Conservation (phyloP, 2,329 filamentous ascomycete genomes). For the Aureobasidium sp. region DNA sequence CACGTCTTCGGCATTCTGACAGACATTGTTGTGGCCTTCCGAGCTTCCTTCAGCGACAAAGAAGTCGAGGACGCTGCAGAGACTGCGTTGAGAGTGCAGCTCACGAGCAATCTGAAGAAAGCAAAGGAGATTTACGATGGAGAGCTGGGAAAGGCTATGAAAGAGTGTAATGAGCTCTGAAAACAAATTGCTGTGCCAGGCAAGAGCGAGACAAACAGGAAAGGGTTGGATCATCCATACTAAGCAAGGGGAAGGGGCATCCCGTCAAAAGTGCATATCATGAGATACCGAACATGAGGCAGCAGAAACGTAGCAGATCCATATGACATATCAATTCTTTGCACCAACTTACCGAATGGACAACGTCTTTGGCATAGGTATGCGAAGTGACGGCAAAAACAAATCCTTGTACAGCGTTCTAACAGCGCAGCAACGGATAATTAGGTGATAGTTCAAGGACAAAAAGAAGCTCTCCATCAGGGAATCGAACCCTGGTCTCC, state of each 20-base stretch:
- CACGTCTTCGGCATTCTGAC: constrained; percentile 9
- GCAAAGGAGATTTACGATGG: constrained; percentile 8
- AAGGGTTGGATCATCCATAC: not conserved
- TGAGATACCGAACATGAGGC: not conserved
- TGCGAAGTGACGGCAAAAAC: too few relatives aligned
- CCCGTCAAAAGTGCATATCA: not conserved
- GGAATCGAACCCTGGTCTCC: constrained; percentile 27
- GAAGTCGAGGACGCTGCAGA: constrained; percentile 10
- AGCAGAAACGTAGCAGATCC: too few relatives aligned
- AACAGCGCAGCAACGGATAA: too few relatives aligned
- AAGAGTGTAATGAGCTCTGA: not conserved
- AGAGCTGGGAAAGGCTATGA: not conserved
- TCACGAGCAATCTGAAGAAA: constrained; percentile 5
- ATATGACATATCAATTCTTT: too few relatives aligned
- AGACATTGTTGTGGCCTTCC: constrained; percentile 13
- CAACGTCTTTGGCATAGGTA: not conserved
- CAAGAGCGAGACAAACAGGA: not conserved
- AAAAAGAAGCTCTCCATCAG: constrained; percentile 13
- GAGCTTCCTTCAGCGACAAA: constrained; percentile 12
- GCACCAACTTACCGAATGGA: too few relatives aligned
- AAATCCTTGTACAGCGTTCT: too few relatives aligned
- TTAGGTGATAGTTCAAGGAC: not conserved
- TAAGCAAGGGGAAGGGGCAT: not conserved
- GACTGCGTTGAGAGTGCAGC: constrained; percentile 9
- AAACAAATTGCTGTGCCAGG: not conserved